These are phyloP conservation scores for Neoascochyta sp. DNA, from an alignment of 2,329 filamentous ascomycete genomes.

Conservation along the genomic window DNA sequence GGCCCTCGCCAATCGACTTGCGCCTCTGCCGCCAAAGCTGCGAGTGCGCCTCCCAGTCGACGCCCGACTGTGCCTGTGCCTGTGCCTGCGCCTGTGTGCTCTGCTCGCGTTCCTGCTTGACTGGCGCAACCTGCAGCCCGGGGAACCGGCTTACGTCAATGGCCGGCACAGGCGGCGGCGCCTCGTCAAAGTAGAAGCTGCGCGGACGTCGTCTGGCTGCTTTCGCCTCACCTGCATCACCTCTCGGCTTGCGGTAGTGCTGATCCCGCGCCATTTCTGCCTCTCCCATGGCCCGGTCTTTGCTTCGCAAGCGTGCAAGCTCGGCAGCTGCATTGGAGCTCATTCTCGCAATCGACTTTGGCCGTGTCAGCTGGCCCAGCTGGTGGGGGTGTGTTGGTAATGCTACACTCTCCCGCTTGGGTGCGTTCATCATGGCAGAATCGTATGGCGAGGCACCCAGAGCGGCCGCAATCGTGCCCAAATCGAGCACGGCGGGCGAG, in stretches of 20 bases:
- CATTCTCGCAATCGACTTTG: constrained; percentile 35
- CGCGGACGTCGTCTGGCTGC: constrained; percentile 15
- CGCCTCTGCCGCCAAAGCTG: constrained; percentile 29
- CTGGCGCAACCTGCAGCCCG: too few species aligned
- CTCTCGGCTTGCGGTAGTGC: constrained; percentile 24
- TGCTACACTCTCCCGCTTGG: constrained; percentile 13
- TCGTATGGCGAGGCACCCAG: constrained; percentile 46
- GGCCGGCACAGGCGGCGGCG: constrained; percentile 20
- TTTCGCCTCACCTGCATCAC: constrained; percentile 22
- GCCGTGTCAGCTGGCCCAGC: constrained; percentile 24
- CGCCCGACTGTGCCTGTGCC: too few species aligned
- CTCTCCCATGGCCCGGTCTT: constrained; percentile 23
- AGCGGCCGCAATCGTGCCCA: constrained; percentile 41
- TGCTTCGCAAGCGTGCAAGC: constrained; percentile 36
- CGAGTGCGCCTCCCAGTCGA: constrained; percentile 28
- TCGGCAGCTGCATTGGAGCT: constrained; percentile 34
- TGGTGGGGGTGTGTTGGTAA: constrained; percentile 37
- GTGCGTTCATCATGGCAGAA: constrained; percentile 30
- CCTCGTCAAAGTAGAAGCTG: constrained; percentile 5
- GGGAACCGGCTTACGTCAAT: too few species aligned
- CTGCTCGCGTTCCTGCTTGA: too few species aligned
- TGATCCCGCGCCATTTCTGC: constrained; percentile 19
- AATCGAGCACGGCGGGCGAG: constrained; percentile 33
- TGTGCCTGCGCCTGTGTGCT: too few species aligned
- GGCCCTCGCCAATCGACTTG: constrained; percentile 26